Conservation (phyloP, 306 rosid species). For the Malus asiatica region DNA sequence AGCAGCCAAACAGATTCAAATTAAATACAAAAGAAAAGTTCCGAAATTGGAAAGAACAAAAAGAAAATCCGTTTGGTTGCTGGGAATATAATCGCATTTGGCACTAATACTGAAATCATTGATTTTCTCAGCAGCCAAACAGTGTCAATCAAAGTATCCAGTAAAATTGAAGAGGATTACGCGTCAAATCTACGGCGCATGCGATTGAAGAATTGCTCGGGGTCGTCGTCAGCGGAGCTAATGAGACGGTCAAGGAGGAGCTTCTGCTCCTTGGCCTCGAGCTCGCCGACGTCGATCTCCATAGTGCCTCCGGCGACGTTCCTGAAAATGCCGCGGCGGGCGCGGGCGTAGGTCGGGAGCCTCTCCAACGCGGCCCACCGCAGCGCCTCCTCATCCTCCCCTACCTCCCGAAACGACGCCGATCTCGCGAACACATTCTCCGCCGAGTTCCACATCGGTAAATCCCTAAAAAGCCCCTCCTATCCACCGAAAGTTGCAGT, state of each 20-base stretch:
- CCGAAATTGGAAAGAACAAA: background rate
- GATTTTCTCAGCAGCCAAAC: background rate
- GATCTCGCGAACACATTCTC: slow-evolving; percentile 63
- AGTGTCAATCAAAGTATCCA: background rate
- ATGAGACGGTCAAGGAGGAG: slow-evolving; percentile 58
- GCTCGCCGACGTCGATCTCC: slow-evolving; percentile 65
- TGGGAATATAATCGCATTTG: background rate
- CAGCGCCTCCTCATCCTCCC: slow-evolving; percentile 77
- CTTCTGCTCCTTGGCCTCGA: slow-evolving; percentile 53
- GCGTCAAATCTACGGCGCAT: slow-evolving; percentile 76
- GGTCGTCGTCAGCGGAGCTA: slow-evolving; percentile 52
- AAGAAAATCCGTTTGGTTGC: background rate
- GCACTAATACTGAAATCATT: background rate
- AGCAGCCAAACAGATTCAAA: slow-evolving; percentile 1
- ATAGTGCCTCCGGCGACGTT: slow-evolving; percentile 48
- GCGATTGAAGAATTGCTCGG: slow-evolving; percentile 55
- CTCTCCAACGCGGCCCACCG: slow-evolving; percentile 98
- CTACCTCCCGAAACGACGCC: slow-evolving; percentile 49
- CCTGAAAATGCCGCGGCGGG: slow-evolving; percentile 72
- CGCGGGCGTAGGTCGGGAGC: slow-evolving; percentile 75
- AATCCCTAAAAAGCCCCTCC: background rate
- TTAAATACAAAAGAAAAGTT: background rate
- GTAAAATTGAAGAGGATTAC: slow-evolving; percentile 25
- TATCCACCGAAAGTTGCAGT: background rate
- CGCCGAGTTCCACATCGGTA: slow-evolving; percentile 86